A percentile compares a stretch with the other conserved stretches of the same genome.
Conservation (phyloP, 2,329 filamentous ascomycete genomes). For the Alternaria novae-zelandiae region DNA sequence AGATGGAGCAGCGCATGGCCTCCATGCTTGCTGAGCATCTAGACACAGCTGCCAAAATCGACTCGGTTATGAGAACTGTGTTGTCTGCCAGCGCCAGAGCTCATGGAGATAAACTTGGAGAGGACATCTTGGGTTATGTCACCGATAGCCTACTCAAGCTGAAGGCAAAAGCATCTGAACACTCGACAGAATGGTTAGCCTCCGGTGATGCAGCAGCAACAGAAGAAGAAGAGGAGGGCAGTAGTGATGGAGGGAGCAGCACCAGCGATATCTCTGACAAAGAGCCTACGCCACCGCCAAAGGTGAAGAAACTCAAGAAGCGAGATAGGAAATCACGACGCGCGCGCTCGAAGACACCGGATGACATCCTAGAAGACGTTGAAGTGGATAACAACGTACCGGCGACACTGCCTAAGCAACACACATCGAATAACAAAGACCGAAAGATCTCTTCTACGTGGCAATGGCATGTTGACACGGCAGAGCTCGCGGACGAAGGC, state of each 20-base stretch:
- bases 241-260: neutral
- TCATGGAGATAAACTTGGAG: slow-evolving; percentile 10
- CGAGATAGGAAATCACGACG: no score
- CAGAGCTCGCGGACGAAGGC: neutral
- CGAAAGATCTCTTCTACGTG: slow-evolving; percentile 22
- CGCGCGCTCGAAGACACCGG: no score
- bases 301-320: neutral
- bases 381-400: no score
- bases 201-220: neutral
- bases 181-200: slow-evolving; percentile 4
- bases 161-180: neutral
- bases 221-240: neutral
- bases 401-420: neutral
- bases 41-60: slow-evolving; percentile 19
- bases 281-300: neutral
- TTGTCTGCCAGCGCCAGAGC: slow-evolving; percentile 13
- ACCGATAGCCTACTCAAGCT: neutral
- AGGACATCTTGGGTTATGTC: slow-evolving; percentile 4
- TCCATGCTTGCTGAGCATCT: slow-evolving; percentile 29
- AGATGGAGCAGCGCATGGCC: slow-evolving; percentile 27
- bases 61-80: slow-evolving; percentile 14
- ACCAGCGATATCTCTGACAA: neutral
- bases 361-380: no score
- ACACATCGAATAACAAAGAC: slow-evolving; percentile 2
- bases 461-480: slow-evolving; percentile 28